phyloP scores from a whole-genome alignment of 257 asterid genomes.

The Nicotiana paniculata region DNA sequence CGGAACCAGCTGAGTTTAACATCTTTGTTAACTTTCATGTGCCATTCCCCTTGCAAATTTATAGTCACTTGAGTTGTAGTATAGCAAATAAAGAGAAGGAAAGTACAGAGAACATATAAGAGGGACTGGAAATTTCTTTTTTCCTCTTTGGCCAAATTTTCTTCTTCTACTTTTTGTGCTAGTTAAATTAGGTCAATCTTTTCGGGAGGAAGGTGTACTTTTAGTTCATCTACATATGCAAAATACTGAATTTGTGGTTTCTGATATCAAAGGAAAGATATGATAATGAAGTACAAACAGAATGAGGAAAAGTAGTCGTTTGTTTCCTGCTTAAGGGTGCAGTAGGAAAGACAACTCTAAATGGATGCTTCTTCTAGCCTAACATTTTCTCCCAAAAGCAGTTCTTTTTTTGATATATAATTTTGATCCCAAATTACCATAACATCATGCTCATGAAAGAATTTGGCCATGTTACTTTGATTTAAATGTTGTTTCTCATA shows the following conservation, averaged over 20 bases:
- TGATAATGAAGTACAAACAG: background rate
- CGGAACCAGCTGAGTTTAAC: background rate
- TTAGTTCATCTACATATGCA: background rate
- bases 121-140: background rate
- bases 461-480: slow-evolving; percentile 1
- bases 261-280: background rate
- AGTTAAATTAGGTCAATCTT: background rate
- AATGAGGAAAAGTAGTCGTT: background rate
- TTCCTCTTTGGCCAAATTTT: background rate
- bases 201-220: background rate
- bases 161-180: background rate
- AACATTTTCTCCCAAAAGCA: no score
- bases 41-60: background rate
- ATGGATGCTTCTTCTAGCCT: background rate
- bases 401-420: background rate
- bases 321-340: background rate
- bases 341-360: background rate
- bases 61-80: background rate
- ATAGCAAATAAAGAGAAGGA: background rate
- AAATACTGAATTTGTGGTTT: background rate
- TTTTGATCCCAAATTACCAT: background rate
- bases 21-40: background rate
- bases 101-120: background rate
- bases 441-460: background rate
- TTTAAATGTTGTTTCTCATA: slow-evolving; percentile 22